Base-by-base conservation (phyloP, 768 basidiomycete species). In the Leucogyrophana mollusca region DNA sequence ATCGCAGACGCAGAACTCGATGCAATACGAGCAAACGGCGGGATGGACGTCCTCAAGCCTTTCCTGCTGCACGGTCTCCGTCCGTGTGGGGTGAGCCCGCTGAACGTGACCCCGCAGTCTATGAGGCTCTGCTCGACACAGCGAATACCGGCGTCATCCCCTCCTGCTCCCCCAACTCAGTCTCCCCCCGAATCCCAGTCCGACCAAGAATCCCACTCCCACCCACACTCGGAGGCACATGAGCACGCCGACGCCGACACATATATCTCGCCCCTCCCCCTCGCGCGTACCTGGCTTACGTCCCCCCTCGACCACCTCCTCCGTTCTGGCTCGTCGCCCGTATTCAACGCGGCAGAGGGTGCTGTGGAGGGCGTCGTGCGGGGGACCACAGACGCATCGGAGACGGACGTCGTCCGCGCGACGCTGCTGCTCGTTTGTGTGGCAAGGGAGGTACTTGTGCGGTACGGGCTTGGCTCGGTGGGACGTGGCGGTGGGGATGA, bases 291-390 rank as follows among this genome's bases (percentile, higher is more conserved):
- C 58, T 95, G 92, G 88, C 60, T 78, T 4, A 71, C 87, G 34
- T 63, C 72, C 0, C 81, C 92, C 0, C 60, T 96, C 4, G 78
- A 90, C 54, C 85, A 93, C 53, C 78, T 97, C 7, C 70, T 97
- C 8, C 82, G 83, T 9, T 94, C 93, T 0, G 84, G 82, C 0
- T 80, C 84, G 0, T 78, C 85, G 1, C 66, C 76, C 0, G 85
- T 90, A 0, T 87, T 95, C 68, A 74, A 77, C n/a, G n/a, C n/a
- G n/a, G n/a, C n/a, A n/a, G 33, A 34, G 33, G 33, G 16, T 10
- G 33, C 16, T 10, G 33, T 10, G 21, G 34, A 10, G 49, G 49
- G n/a, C n/a, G n/a, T n/a, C n/a, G n/a, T n/a, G n/a, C n/a, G n/a
- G n/a, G n/a, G n/a, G n/a, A n/a, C n/a, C n/a, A n/a, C n/a, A n/a